phyloP scores from a whole-genome alignment of 805 yeast species.

The Debaryomyces tyrocola region DNA sequence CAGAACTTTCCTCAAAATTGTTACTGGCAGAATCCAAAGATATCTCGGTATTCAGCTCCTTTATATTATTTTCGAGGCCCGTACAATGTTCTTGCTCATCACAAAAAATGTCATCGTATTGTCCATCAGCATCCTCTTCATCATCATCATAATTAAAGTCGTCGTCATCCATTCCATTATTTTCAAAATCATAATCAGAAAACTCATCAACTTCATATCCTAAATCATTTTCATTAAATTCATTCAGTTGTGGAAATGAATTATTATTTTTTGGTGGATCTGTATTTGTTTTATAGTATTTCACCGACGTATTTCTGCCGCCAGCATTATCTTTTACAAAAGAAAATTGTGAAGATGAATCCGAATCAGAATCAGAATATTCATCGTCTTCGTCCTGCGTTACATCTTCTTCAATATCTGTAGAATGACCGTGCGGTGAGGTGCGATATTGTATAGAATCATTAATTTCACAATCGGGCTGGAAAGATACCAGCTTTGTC shows the following conservation, averaged over 20 bases:
- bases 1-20: neutral
- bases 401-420: neutral
- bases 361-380: constrained; percentile 15
- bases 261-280: constrained; percentile 3
- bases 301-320: constrained; percentile 45
- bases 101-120: constrained; percentile 14
- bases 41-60: no score
- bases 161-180: constrained; percentile 38
- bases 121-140: constrained; percentile 6
- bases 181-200: constrained; percentile 44
- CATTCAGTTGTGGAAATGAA: constrained; percentile 13
- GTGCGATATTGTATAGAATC: neutral
- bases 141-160: constrained; percentile 12
- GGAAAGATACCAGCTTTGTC: constrained; percentile 9
- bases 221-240: constrained; percentile 28
- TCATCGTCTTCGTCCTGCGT: constrained; percentile 2
- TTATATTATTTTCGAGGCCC: neutral
- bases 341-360: constrained; percentile 40
- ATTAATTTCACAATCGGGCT: neutral
- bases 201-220: constrained; percentile 31
- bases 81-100: constrained; percentile 8
- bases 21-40: neutral
- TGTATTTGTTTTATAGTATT: constrained; percentile 37
- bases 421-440: neutral
- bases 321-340: constrained; percentile 40